Evolutionary conservation across 768 basidiomycete genomes (phyloP), one percentile per base, ranked within the genome.

Genomic region (Podaxis rugospora): DNA sequence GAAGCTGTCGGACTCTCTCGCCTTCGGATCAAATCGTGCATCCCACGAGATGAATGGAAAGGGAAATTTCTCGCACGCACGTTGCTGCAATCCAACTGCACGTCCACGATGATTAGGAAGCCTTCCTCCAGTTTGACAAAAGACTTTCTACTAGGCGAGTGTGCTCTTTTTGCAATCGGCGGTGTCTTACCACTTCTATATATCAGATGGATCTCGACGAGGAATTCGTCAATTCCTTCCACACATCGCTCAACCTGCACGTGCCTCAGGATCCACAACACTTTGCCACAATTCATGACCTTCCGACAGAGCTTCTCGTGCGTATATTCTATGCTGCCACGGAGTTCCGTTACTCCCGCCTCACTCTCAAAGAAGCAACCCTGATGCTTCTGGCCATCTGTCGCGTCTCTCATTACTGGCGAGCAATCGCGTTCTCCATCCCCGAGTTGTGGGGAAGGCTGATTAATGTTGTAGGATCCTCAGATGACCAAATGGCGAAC

Each of bases 381-480:
- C 14, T 28, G 23, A 27, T 51, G 9, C 21, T 59, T 7, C 21
- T 59, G 10, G 18, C 23, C 7, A 42, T 51, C 2, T 51, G 57
- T 40, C 49, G 50, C 25, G 37, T 51, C 39, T 59, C 36, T 18
- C 50, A 28, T 5, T 40, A 59, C 16, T 59, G 57, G 50, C 57
- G 50, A 42, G 50, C 57, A 10, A n/a, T 59, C 5, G 23, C 50
- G 4, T 59, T 59, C 10, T 51, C 57, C 37, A 18, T 59, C 39
- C 57, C 47, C 21, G 21, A 51, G 5, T 14, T 58, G 18, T 59
- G 57, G 57, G 57, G 47, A 51, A 59, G 57, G 36, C 39, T 59
- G 44, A 59, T 51, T 32, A 51, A 59, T 47, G 11, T 59, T 40
- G 23, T 42, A 14, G 46, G 36, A 39, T 51, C 49, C 37, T 39